Percentiles rank a stretch among this genome's conserved stretches.
Evolutionary conservation across 2,329 filamentous ascomycete species (phyloP).

Genomic region (Fusarium mangiferae): DNA sequence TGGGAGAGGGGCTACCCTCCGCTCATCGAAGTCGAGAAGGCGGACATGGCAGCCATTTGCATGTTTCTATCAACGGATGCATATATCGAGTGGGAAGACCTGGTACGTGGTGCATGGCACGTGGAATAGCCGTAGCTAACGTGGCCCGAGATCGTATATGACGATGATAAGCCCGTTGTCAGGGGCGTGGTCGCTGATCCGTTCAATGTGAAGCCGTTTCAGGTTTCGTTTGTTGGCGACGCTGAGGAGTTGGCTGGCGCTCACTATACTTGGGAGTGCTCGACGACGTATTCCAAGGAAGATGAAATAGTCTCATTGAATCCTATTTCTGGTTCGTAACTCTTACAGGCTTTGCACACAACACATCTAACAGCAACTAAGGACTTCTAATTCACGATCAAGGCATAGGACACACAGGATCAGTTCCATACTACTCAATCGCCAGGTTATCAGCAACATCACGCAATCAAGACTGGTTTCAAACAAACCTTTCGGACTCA

Average conservation of each 20-base stretch:
- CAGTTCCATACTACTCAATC: slow-evolving; percentile 61
- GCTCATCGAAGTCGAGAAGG: slow-evolving; percentile 51
- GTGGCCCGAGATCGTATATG: slow-evolving; percentile 54
- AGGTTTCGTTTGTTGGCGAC: slow-evolving; percentile 54
- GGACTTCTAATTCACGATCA: slow-evolving; percentile 58
- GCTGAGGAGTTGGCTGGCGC: slow-evolving; percentile 35
- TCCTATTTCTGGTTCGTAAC: slow-evolving; percentile 31
- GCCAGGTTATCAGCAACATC: slow-evolving; percentile 64
- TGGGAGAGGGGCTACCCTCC: slow-evolving; percentile 52
- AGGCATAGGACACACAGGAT: slow-evolving; percentile 32
- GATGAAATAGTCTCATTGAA: slow-evolving; percentile 48
- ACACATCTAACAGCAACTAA: slow-evolving; percentile 38
- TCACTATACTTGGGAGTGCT: slow-evolving; percentile 58
- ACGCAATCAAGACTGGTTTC: slow-evolving; percentile 63
- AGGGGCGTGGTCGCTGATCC: slow-evolving; percentile 67
- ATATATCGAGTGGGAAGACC: slow-evolving; percentile 66
- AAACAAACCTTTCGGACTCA: slow-evolving; percentile 57
- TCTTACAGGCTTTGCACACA: not conserved
- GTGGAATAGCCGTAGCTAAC: slow-evolving; percentile 4
- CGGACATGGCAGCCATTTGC: slow-evolving; percentile 61
- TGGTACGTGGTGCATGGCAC: slow-evolving; percentile 46
- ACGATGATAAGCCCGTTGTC: slow-evolving; percentile 52
- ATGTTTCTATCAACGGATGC: slow-evolving; percentile 62
- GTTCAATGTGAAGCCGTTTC: slow-evolving; percentile 60
- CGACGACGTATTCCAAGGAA: slow-evolving; percentile 56